Conservation (phyloP, 2,329 filamentous ascomycete genomes). For the Bipolaris cookei region DNA sequence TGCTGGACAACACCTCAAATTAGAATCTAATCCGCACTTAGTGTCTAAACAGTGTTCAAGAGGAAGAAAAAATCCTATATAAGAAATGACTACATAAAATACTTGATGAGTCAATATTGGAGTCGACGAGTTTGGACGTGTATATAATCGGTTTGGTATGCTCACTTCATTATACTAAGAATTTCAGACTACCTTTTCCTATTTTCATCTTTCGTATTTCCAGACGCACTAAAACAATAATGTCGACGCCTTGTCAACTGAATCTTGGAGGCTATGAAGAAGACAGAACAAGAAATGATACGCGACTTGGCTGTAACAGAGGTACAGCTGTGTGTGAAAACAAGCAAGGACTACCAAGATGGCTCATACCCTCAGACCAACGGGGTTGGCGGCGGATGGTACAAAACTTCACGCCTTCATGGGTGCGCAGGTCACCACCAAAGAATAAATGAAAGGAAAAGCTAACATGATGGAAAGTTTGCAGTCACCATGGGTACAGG, state of each 20-base stretch:
- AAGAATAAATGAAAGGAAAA: neutral
- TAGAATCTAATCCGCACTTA: neutral
- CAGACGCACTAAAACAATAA: neutral
- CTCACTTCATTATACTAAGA: neutral
- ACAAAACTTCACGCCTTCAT: slow-evolving; percentile 47
- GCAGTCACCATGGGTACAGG: slow-evolving; percentile 37
- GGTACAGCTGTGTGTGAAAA: neutral
- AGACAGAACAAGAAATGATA: neutral
- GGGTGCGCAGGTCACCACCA: slow-evolving; percentile 23
- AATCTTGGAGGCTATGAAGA: neutral
- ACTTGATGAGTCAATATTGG: neutral
- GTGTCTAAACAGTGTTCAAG: neutral
- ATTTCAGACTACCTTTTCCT: neutral
- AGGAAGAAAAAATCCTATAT: neutral
- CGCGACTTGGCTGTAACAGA: neutral
- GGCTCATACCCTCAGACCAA: slow-evolving; percentile 33
- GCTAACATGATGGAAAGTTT: slow-evolving; percentile 19
- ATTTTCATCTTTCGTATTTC: neutral
- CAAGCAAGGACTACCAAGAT: slow-evolving; percentile 25
- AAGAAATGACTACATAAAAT: neutral
- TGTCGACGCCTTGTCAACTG: neutral
- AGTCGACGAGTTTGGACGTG: neutral
- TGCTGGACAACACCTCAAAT: neutral
- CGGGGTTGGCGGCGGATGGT: slow-evolving; percentile 41
- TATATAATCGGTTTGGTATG: neutral